phyloP scores from a whole-genome alignment of 2,329 filamentous ascomycete species.

The Huntiella decipiens region DNA sequence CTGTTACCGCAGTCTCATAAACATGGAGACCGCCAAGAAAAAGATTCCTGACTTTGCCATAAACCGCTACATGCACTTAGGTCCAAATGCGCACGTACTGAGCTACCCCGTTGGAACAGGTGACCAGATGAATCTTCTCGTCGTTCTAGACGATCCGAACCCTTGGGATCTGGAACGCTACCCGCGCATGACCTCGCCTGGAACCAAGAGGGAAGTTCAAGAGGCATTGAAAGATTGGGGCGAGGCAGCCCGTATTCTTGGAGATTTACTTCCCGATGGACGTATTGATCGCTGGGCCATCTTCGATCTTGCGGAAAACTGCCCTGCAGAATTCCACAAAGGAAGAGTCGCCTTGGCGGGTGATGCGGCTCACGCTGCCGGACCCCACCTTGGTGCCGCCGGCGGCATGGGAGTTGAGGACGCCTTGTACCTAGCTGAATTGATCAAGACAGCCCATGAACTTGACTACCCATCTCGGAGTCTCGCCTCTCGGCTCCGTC shows the following conservation, averaged over 20 bases:
- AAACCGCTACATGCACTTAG: conserved; percentile 37
- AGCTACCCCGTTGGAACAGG: conserved; percentile 42
- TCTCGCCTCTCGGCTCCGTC: conserved; percentile 4
- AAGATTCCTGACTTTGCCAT: conserved; percentile 29
- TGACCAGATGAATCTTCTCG: conserved; percentile 37
- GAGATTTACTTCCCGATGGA: conserved; percentile 26
- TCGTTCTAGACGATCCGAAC: conserved; percentile 22
- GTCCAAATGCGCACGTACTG: conserved; percentile 36
- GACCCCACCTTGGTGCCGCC: conserved; percentile 15
- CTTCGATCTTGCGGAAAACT: conserved; percentile 11
- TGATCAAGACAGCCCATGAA: background rate
- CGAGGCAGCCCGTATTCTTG: conserved; percentile 18
- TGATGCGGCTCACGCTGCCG: conserved; percentile 16
- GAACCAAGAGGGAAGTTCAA: background rate
- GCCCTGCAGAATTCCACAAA: conserved; percentile 9
- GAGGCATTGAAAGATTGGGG: conserved; percentile 1
- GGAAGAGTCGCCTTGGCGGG: conserved; percentile 14
- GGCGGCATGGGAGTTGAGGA: conserved; percentile 17
- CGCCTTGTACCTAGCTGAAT: conserved; percentile 8
- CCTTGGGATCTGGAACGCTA: conserved; percentile 19
- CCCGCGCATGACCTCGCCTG: conserved; percentile 1
- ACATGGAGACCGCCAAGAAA: conserved; percentile 32
- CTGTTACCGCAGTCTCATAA: conserved; percentile 42
- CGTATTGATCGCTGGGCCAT: conserved; percentile 20
- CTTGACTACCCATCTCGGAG: background rate